Base-by-base conservation (phyloP, 2,329 filamentous ascomycete genomes). In the Botryotinia narcissicola region DNA sequence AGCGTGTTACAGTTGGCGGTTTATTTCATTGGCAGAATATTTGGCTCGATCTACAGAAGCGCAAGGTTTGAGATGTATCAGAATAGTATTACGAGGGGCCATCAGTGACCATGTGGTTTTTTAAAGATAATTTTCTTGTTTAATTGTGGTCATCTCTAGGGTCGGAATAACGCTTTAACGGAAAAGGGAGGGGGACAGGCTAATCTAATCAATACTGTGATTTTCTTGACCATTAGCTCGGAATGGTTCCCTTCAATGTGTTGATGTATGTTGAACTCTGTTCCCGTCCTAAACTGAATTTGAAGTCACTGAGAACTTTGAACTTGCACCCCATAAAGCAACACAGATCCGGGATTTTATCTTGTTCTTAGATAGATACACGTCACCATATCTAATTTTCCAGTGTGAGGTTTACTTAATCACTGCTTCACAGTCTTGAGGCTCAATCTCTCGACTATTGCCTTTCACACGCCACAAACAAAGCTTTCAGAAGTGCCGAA, bases 1-100 rank as follows among this genome's bases (percentile, higher is more conserved):
- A 20, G 32, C 48, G 16, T 22, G 67, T 69, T 32, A 67, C 37
- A 25, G 29, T 20, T 3, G 67, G 67, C 3, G 67, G 67, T 25
- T 29, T 69, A 22, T 54, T 69, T 42, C 51, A 42, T 69, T 69
- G 67, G 67, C 37, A 59, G 20, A 51, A 69, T 25, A 69, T 60
- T n/a, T 60, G 67, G 67, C 37, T 70, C 12, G 32, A 35, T 22
- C 7, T 70, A 25, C 22, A 35, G n/a, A 70, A 35, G 35, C 37
- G 67, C 10, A 44, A 70, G 35, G 18, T 59, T 60, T 70, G 51
- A 42, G 20, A 44, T 59, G n/a, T 4, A 35, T 35, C 20, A n/a
- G 5, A 5, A 7, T 54, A 22, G 12, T 12, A 25, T 46, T 7
- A 22, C 10, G 9, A 22, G 35, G 29, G 20, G 14, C 18, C 7